Base-by-base conservation (phyloP, 352 stramenopile genomes). In the Stramenopiles sp. region DNA sequence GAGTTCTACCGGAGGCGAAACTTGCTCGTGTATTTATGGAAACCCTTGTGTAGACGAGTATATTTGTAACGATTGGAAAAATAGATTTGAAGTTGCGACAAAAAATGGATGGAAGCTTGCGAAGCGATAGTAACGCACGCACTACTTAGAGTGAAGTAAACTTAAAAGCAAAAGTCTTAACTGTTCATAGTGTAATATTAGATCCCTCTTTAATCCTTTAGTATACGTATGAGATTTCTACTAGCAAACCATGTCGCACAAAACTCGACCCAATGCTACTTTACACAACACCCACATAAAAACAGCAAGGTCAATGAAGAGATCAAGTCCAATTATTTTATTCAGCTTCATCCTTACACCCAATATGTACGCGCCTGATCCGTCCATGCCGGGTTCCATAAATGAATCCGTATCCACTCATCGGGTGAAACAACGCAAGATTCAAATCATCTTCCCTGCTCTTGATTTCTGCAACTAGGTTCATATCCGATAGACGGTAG, bases 321-420 rank as follows among this genome's bases (percentile, higher is more conserved):
- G n/a, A n/a, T n/a, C n/a, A n/a, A n/a, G n/a, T n/a, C n/a, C n/a
- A n/a, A n/a, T n/a, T n/a, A n/a, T n/a, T n/a, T n/a, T n/a, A n/a
- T n/a, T n/a, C n/a, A n/a, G n/a, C n/a, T 55, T 55, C 14, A 55
- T 55, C 14, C 4, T 55, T 55, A 55, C 14, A 14, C 14, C 39
- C 39, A 55, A 55, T 55, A 14, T 55, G 39, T 55, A 55, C 14
- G 14, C 39, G 39, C 39, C 94, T 87, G 7, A 98, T 88, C 82
- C 95, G 93, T 32, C 95, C 95, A 84, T 98, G 93, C 81, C 98
- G 98, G 22, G 95, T 98, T 75, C 95, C 96, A 86, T 98, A 98
- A n/a, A 98, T 88, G 84, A 98, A 97, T 0, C 96, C 96, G 80
- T 94, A 89, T 27, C 95, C 96, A 75, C 92, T 95, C 81, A 97